Evolutionary conservation across 1,284 basidiomycete genomes (phyloP), one percentile per base, ranked within the genome.

Genomic region (Ganoderma lingzhi): DNA sequence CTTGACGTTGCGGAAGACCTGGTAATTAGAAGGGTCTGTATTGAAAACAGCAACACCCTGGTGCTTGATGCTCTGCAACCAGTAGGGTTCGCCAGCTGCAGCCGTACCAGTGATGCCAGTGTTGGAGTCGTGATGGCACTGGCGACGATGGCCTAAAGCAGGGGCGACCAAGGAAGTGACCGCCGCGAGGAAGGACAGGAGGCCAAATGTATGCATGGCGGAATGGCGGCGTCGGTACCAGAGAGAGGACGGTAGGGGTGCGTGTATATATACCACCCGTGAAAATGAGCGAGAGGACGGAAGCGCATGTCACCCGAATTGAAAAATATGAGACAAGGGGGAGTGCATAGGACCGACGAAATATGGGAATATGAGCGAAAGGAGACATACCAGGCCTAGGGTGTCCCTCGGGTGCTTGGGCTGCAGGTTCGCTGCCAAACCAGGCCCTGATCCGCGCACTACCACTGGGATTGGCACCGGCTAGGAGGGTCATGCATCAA

Each of bases 1-100:
- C 78, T 78, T 91, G 64, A 93, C 92, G 74, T 93, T 93, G 44
- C 92, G 84, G 78, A 93, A 94, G 56, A 95, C 92, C 69, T 88
- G 82, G 78, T 95, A 95, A 2, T 80, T 76, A 56, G 76, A 75
- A 1, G 89, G 84, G 73, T 88, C 81, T 0, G 86, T 64, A 75
- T 91, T 88, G 79, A 86, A 90, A 3, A 92, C 87, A 14, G 78
- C 74, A 32, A 73, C 76, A 0, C 92, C 93, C 76, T 91, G 90
- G 74, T 93, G 91, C 68, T 84, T 86, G 74, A 93, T 92, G 58
- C 74, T 86, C 75, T 93, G 81, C 77, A 93, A 79, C 93, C 92
- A 94, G 78, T 87, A 94, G 0, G 92, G 87, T 55, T 89, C 89
- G 9, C 77, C 77, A 2, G 88, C 77, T 23, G 82, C 82, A 32